Conservation (phyloP, 106 monocot genomes). For the Apostasia shenzhenica region DNA sequence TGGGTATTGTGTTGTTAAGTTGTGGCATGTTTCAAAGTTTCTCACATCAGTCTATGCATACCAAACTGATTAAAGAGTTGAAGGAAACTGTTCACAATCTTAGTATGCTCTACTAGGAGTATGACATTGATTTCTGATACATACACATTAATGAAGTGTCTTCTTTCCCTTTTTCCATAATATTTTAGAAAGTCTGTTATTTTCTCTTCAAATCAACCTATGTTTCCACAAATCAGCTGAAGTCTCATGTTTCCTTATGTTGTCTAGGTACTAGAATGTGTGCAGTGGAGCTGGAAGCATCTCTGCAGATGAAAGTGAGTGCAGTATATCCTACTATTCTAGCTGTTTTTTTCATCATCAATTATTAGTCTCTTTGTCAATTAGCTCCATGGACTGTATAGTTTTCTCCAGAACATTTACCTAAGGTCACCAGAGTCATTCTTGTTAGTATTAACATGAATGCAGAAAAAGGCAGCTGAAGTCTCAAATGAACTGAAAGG, state of each 20-base stretch:
- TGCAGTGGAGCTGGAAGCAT: constrained; percentile 41
- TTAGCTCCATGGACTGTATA: background rate
- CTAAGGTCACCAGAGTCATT: background rate
- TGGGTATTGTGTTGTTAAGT: too few species aligned
- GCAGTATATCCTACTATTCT: background rate
- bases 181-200: too few species aligned
- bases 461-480: constrained; percentile 61
- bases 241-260: too few species aligned
- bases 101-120: background rate
- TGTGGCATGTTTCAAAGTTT: too few species aligned
- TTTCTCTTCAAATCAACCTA: too few species aligned
- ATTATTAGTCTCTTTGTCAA: background rate
- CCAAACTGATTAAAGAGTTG: too few species aligned
- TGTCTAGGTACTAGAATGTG: constrained; percentile 52
- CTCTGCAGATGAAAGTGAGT: constrained; percentile 47
- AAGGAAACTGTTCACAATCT: background rate
- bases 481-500: constrained; percentile 53
- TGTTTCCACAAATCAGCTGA: too few species aligned
- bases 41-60: too few species aligned
- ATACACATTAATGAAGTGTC: too few species aligned
- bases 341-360: background rate
- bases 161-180: too few species aligned
- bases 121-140: too few species aligned
- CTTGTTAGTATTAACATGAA: constrained; percentile 9
- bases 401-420: background rate